A percentile compares a stretch with the other conserved stretches of the same genome.
phyloP scores from a whole-genome alignment of 2,329 filamentous ascomycete species.

The Colletotrichum truncatum region DNA sequence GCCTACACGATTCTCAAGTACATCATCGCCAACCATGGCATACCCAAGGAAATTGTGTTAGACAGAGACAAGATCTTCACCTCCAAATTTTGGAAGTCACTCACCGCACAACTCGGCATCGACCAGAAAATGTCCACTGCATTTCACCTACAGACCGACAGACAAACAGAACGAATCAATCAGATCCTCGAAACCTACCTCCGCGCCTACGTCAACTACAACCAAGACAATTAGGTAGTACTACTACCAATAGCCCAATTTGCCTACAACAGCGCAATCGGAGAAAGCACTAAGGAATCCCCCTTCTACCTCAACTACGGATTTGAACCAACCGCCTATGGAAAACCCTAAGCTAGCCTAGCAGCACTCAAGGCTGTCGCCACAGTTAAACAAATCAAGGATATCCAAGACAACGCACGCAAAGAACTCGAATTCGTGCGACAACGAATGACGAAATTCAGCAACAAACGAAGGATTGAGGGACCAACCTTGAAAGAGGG shows the following conservation, averaged over 20 bases:
- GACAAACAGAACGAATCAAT: neutral
- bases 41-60: neutral
- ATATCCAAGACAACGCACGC: neutral
- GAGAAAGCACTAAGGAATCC: slow-evolving; percentile 1
- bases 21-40: neutral
- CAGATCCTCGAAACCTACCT: neutral
- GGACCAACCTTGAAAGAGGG: neutral
- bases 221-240: no score
- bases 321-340: neutral
- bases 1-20: neutral
- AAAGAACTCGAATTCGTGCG: neutral
- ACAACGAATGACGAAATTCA: neutral
- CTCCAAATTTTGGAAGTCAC: neutral
- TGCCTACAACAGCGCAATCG: no score
- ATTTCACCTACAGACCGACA: neutral
- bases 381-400: neutral
- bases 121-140: neutral
- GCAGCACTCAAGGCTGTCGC: neutral
- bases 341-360: neutral
- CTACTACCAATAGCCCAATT: no score
- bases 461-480: neutral
- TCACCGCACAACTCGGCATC: neutral
- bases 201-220: neutral
- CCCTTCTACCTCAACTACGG: slow-evolving; percentile 2
- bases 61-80: neutral